phyloP scores from a whole-genome alignment of 768 basidiomycete genomes.

The Coprinopsis marcescibilis region DNA sequence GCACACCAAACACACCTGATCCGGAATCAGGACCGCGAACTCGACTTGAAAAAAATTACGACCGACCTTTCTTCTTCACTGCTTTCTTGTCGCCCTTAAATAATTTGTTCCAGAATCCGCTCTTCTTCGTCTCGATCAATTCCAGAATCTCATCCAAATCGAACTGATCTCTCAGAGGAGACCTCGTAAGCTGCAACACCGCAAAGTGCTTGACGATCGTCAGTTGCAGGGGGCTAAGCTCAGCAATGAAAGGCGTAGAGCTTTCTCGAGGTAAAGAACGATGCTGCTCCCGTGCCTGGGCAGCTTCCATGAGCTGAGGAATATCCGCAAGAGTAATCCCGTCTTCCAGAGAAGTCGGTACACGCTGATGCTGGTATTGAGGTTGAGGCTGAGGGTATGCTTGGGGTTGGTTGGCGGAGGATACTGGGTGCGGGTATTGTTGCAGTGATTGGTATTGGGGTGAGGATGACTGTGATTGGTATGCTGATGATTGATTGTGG shows the following conservation, averaged over 20 bases:
- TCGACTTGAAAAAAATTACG: too few relatives aligned
- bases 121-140: slow-evolving; percentile 88
- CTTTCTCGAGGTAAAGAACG: slow-evolving; percentile 76
- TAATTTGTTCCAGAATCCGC: slow-evolving; percentile 91
- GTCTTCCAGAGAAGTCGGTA: slow-evolving; percentile 46
- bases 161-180: slow-evolving; percentile 73
- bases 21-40: too few relatives aligned
- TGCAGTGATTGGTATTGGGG: slow-evolving; percentile 19
- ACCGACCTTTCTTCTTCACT: slow-evolving; percentile 85
- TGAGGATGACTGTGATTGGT: slow-evolving; percentile 12
- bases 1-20: slow-evolving; percentile 94
- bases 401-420: slow-evolving; percentile 14
- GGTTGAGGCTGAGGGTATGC: slow-evolving; percentile 15
- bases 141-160: slow-evolving; percentile 93
- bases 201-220: slow-evolving; percentile 91
- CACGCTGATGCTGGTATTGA: slow-evolving; percentile 27
- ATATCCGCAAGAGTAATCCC: slow-evolving; percentile 93
- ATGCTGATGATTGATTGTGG: slow-evolving; percentile 4
- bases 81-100: slow-evolving; percentile 91
- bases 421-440: slow-evolving; percentile 19
- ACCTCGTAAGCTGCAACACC: slow-evolving; percentile 71
- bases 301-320: slow-evolving; percentile 86
- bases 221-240: slow-evolving; percentile 77
- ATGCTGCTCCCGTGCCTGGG: slow-evolving; percentile 83
- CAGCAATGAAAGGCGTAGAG: slow-evolving; percentile 78